phyloP scores from a whole-genome alignment of 805 yeast genomes.

The Ogataea populi-albae region DNA sequence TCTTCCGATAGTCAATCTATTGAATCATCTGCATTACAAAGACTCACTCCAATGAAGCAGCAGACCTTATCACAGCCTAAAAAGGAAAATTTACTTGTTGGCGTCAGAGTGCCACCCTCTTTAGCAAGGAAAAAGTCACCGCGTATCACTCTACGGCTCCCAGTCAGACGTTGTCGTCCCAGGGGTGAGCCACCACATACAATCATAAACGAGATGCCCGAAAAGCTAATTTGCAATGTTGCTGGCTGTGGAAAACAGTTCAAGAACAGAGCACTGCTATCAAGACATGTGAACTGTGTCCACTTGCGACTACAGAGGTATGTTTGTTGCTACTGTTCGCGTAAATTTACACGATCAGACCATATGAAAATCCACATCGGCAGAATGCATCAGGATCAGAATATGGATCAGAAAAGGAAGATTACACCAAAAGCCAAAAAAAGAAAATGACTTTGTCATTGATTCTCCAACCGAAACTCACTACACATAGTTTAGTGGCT shows the following conservation, averaged over 20 bases:
- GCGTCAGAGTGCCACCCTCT: background rate
- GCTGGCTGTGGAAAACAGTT: constrained; percentile 41
- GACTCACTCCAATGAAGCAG: too few species aligned
- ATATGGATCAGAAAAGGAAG: constrained; percentile 8
- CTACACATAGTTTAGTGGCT: background rate
- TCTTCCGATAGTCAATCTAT: background rate
- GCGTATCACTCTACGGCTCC: constrained; percentile 10
- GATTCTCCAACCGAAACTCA: constrained; percentile 3
- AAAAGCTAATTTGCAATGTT: constrained; percentile 37
- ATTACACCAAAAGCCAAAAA: constrained; percentile 6
- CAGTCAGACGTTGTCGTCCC: constrained; percentile 8
- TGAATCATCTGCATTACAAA: background rate
- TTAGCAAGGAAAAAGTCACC: background rate
- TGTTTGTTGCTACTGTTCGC: constrained; percentile 54
- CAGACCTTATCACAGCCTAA: too few species aligned
- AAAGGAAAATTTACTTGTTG: background rate
- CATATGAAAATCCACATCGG: constrained; percentile 64
- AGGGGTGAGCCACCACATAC: constrained; percentile 1
- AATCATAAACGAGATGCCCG: too few species aligned
- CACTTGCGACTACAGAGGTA: constrained; percentile 53
- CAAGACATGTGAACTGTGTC: constrained; percentile 64
- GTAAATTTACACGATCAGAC: constrained; percentile 64
- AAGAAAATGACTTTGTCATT: constrained; percentile 7
- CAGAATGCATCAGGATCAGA: constrained; percentile 30
- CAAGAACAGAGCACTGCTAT: constrained; percentile 63